A percentile compares a stretch with the other conserved stretches of the same genome.
Evolutionary conservation across 192 early-diverging fungal genomes (phyloP).

Genomic region (Allomyces macrogynus): DNA sequence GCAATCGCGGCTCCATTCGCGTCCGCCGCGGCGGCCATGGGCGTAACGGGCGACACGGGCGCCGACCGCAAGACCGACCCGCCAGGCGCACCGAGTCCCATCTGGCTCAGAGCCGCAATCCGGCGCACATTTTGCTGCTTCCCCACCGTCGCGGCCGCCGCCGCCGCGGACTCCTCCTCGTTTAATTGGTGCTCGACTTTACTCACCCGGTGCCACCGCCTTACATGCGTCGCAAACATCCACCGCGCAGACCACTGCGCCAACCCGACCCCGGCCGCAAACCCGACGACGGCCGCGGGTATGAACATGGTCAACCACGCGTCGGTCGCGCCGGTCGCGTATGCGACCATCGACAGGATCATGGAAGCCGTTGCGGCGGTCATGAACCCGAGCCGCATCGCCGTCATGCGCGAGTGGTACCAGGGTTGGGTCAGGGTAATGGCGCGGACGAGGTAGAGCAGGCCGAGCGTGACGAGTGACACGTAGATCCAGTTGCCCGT

Average conservation of each 20-base stretch:
- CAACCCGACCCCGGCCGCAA: neutral
- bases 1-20: neutral
- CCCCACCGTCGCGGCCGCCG: neutral
- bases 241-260: neutral
- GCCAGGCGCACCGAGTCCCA: neutral
- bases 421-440: too few species aligned
- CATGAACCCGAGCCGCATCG: too few species aligned
- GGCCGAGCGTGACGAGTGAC: too few species aligned
- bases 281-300: neutral
- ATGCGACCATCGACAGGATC: neutral
- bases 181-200: neutral
- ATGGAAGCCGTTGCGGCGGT: neutral
- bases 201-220: neutral
- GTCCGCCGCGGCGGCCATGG: neutral
- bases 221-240: neutral
- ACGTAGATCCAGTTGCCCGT: too few species aligned
- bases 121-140: neutral
- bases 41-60: neutral
- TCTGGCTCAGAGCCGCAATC: neutral
- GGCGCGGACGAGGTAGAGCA: too few species aligned
- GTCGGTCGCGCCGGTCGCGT: neutral
- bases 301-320: neutral
- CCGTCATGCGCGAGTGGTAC: too few species aligned
- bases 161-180: neutral
- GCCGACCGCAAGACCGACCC: neutral